phyloP scores from a whole-genome alignment of 495 filamentous ascomycete genomes.

The Aspergillus ostianus region DNA sequence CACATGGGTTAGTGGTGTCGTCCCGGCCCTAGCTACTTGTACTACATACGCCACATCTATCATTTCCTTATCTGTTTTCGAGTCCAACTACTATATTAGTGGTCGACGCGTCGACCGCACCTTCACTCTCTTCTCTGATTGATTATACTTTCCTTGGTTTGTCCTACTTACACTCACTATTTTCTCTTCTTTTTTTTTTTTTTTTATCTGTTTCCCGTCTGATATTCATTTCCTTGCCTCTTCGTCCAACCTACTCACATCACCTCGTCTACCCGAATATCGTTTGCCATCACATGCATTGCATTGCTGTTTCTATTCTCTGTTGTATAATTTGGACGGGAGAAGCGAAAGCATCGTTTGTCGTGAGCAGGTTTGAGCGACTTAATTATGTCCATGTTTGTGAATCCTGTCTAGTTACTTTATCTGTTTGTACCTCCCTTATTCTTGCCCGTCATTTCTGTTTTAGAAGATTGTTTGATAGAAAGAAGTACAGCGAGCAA shows the following conservation, averaged over 20 bases:
- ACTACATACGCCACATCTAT: conserved; percentile 3
- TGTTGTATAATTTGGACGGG: conserved; percentile 23
- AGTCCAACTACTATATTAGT: not conserved
- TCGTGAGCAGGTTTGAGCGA: conserved; percentile 23
- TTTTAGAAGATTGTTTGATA: conserved; percentile 23
- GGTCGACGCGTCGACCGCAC: conserved; percentile 1
- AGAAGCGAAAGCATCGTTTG: conserved; percentile 16
- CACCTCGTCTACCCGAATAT: conserved; percentile 12
- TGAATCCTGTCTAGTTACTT: conserved; percentile 11
- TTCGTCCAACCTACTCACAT: conserved; percentile 1
- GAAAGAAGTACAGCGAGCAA: conserved; percentile 19
- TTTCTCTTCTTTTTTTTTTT: not conserved
- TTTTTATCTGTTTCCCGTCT: not conserved
- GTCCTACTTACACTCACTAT: too few relatives aligned
- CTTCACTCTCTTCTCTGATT: conserved; percentile 8
- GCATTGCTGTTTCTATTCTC: conserved; percentile 13
- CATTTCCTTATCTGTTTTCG: conserved; percentile 6
- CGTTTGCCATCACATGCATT: conserved; percentile 14
- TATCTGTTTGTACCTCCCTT: conserved; percentile 10
- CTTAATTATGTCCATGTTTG: conserved; percentile 13
- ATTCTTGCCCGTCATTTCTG: conserved; percentile 4
- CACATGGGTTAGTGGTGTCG: not conserved
- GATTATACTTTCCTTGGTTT: not conserved
- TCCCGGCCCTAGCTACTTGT: not conserved
- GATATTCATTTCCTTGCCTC: conserved; percentile 1